phyloP scores from a whole-genome alignment of 2,329 filamentous ascomycete species.

The Mycosphaerella arachidis region DNA sequence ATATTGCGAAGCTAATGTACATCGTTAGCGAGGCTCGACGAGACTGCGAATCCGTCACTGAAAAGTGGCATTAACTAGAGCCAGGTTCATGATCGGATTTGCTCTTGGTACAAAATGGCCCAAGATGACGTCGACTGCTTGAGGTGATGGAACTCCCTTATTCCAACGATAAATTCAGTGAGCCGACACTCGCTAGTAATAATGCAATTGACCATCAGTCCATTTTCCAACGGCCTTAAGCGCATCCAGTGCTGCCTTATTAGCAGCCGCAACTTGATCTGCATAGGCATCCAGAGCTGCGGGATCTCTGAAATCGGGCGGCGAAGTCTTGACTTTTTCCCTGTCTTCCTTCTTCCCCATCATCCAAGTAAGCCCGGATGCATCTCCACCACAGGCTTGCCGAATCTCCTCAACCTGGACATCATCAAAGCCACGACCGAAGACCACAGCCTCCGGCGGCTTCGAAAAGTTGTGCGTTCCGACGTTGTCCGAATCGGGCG shows the following conservation, averaged over 20 bases:
- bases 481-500: conserved; percentile 10
- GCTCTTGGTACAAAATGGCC: no score
- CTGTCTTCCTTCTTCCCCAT: not conserved
- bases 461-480: conserved; percentile 11
- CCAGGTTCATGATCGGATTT: no score
- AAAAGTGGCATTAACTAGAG: no score
- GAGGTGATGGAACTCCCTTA: no score
- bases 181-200: not conserved
- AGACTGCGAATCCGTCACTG: no score
- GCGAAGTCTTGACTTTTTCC: not conserved
- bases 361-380: conserved; percentile 4
- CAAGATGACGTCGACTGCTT: no score
- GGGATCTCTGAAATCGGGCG: conserved; percentile 3
- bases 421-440: conserved; percentile 6
- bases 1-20: no score
- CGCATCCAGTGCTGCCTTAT: conserved; percentile 3
- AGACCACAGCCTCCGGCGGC: conserved; percentile 4
- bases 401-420: conserved; percentile 4
- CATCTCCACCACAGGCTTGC: conserved; percentile 4
- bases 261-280: not conserved
- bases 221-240: conserved; percentile 2
- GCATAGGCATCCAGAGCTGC: conserved; percentile 7
- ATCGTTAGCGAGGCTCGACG: no score
- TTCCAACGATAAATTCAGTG: not conserved
- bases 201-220: not conserved